A percentile compares a stretch with the other conserved stretches of the same genome.
phyloP scores from a whole-genome alignment of 768 basidiomycete species.

The Leccinum rimulosum region DNA sequence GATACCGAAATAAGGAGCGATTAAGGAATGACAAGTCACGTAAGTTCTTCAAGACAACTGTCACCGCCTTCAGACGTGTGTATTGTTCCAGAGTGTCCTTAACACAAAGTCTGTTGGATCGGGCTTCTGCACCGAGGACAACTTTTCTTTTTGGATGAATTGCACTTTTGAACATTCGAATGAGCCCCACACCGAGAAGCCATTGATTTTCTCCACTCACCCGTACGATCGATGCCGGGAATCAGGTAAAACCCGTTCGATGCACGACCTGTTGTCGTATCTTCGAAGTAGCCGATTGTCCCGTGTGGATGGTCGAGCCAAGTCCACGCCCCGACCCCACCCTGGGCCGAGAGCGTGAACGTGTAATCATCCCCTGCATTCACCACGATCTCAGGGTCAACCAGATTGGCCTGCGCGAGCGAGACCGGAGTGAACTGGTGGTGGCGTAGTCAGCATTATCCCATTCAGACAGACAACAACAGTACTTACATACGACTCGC shows the following conservation, averaged over 20 bases:
- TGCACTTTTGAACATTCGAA: slow-evolving; percentile 30
- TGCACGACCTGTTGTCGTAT: slow-evolving; percentile 39
- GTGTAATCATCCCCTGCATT: slow-evolving; percentile 32
- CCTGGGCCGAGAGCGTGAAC: slow-evolving; percentile 50
- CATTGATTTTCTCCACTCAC: slow-evolving; percentile 30
- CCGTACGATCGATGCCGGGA: slow-evolving; percentile 49
- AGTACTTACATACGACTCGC: slow-evolving; percentile 52
- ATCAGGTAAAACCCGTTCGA: slow-evolving; percentile 57
- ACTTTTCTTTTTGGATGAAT: slow-evolving; percentile 37
- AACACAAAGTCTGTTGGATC: slow-evolving; percentile 46
- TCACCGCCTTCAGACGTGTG: slow-evolving; percentile 27
- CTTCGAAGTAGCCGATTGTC: slow-evolving; percentile 52
- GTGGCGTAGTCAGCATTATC: neutral
- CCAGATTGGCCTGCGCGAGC: slow-evolving; percentile 29
- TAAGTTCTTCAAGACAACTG: too few relatives aligned
- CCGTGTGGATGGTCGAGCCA: slow-evolving; percentile 60
- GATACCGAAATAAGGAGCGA: too few relatives aligned
- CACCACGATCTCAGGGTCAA: too few relatives aligned
- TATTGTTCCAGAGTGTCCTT: slow-evolving; percentile 54
- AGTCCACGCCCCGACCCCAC: slow-evolving; percentile 56
- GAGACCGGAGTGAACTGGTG: slow-evolving; percentile 52
- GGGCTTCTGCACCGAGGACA: slow-evolving; percentile 39
- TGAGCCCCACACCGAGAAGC: neutral
- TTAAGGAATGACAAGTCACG: too few relatives aligned
- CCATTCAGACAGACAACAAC: neutral